Percentiles rank a stretch among this genome's conserved stretches.
phyloP scores from a whole-genome alignment of 78 protist species.

The Isochrysis galbana region DNA sequence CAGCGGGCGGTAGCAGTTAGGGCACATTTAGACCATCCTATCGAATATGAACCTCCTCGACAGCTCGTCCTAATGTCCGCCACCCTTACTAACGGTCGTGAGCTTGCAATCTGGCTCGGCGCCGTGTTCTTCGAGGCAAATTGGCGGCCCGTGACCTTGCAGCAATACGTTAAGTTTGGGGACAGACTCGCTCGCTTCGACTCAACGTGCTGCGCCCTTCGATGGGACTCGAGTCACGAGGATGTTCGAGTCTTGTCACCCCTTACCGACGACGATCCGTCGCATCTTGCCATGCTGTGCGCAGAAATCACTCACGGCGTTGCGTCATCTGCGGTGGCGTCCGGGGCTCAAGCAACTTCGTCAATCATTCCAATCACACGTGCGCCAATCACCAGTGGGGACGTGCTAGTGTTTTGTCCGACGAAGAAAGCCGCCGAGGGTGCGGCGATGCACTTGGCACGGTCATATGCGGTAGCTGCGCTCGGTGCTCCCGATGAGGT shows the following conservation, averaged over 20 bases:
- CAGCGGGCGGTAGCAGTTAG: too few relatives aligned
- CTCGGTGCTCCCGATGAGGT: neutral
- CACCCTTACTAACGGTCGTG: slow-evolving; percentile 52
- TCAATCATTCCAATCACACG: too few relatives aligned
- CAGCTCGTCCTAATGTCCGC: slow-evolving; percentile 71
- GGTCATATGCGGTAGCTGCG: neutral
- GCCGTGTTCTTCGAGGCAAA: slow-evolving; percentile 31
- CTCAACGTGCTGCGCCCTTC: neutral
- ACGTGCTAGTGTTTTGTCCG: slow-evolving; percentile 17
- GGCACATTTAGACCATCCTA: too few relatives aligned
- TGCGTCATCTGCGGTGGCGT: too few relatives aligned
- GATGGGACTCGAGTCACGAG: neutral
- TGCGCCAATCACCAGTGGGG: neutral
- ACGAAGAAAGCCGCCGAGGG: neutral
- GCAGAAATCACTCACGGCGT: neutral
- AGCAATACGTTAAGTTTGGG: neutral
- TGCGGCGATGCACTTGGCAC: neutral
- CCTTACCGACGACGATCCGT: neutral
- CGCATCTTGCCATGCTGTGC: neutral
- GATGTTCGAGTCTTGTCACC: neutral
- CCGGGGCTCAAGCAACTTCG: too few relatives aligned
- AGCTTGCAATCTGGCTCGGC: slow-evolving; percentile 45
- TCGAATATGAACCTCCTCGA: too few relatives aligned
- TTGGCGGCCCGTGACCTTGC: slow-evolving; percentile 62
- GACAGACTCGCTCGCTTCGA: neutral